These are phyloP conservation scores for Russula ochroleuca DNA, from an alignment of 768 basidiomycete genomes.

Conservation along the genomic window DNA sequence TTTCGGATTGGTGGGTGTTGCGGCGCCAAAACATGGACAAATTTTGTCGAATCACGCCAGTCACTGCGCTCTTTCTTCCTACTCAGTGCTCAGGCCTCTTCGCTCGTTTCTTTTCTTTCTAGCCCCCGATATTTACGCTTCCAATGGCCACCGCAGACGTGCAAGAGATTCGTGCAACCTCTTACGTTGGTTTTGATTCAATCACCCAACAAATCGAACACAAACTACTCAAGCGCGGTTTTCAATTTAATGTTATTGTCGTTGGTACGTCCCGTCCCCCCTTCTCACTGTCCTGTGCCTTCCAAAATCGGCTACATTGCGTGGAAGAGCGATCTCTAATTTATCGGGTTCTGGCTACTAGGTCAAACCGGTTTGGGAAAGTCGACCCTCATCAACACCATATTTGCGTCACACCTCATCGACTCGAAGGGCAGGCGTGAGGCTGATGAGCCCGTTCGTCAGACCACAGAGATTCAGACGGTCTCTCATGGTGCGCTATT, in stretches of 20 bases:
- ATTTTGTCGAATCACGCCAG: slow-evolving; percentile 15
- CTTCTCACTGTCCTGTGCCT: slow-evolving; percentile 1
- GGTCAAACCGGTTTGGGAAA: slow-evolving; percentile 98
- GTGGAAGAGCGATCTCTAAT: background rate
- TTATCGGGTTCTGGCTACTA: slow-evolving; percentile 32
- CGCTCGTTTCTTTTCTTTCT: slow-evolving; percentile 3
- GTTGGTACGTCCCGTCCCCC: slow-evolving; percentile 60
- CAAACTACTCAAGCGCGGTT: slow-evolving; percentile 97
- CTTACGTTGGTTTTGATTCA: slow-evolving; percentile 97
- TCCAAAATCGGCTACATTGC: background rate
- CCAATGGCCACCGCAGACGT: slow-evolving; percentile 27
- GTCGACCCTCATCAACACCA: slow-evolving; percentile 97
- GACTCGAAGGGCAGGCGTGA: slow-evolving; percentile 94
- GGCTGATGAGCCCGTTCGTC: slow-evolving; percentile 82
- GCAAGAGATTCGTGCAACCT: slow-evolving; percentile 83
- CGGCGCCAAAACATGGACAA: slow-evolving; percentile 23
- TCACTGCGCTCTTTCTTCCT: slow-evolving; percentile 6
- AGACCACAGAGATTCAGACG: slow-evolving; percentile 96
- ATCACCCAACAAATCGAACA: slow-evolving; percentile 98
- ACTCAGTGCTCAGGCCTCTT: background rate
- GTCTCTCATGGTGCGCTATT: slow-evolving; percentile 79
- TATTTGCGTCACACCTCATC: slow-evolving; percentile 97
- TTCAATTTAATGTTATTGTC: slow-evolving; percentile 98
- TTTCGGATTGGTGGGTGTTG: background rate
- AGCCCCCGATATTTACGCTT: background rate